Evolutionary conservation across 164 flowering plant species (phyloP).

Genomic region (Dillenia turbinata): DNA sequence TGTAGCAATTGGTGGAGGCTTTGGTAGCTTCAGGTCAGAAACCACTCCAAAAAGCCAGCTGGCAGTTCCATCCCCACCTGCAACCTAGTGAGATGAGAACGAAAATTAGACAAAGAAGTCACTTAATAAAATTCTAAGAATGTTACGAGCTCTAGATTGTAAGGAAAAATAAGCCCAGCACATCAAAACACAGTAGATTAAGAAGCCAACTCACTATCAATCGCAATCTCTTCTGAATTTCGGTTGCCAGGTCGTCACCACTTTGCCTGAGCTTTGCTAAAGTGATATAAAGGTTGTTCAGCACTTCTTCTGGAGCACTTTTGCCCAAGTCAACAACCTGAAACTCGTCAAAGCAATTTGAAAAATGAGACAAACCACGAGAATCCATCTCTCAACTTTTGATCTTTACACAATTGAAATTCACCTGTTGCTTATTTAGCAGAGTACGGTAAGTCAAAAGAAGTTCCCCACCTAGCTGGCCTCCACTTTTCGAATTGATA

Average conservation of each 20-base stretch:
- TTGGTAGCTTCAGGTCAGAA: constrained; percentile 74
- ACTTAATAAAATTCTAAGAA: neutral
- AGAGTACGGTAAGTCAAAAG: constrained; percentile 47
- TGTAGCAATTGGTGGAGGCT: constrained; percentile 82
- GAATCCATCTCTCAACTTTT: constrained; percentile 4
- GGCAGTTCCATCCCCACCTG: constrained; percentile 98
- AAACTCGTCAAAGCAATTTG: no score
- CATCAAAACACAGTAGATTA: constrained; percentile 1
- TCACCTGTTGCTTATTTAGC: constrained; percentile 72
- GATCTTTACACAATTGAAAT: neutral
- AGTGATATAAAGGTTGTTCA: constrained; percentile 47
- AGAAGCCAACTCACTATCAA: constrained; percentile 54
- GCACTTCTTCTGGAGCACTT: constrained; percentile 64
- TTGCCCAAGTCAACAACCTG: constrained; percentile 79
- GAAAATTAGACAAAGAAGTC: neutral
- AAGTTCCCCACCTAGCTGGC: constrained; percentile 80
- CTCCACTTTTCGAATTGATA: constrained; percentile 80
- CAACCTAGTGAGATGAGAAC: constrained; percentile 50
- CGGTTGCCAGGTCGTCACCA: constrained; percentile 40
- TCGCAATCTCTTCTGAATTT: constrained; percentile 52
- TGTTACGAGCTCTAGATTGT: neutral
- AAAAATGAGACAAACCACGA: no score
- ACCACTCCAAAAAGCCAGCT: constrained; percentile 93
- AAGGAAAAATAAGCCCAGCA: neutral
- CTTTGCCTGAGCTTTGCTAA: constrained; percentile 42